Percentiles rank a stretch among this genome's conserved stretches.
phyloP scores from a whole-genome alignment of 139 green algal species.

The Coelastrella sp. region DNA sequence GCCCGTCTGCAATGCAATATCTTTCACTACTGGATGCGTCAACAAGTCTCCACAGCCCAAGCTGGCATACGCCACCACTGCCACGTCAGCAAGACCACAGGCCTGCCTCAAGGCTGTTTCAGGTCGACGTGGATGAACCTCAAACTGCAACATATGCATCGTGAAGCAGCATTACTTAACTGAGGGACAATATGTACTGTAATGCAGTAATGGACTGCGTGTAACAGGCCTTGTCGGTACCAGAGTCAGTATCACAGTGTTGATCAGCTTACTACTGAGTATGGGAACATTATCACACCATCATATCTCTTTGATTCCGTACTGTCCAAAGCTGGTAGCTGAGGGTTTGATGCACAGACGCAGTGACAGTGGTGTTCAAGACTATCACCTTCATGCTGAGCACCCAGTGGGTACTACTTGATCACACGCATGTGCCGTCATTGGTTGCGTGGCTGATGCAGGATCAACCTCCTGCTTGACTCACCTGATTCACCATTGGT shows the following conservation, averaged over 20 bases:
- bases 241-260: too few species aligned
- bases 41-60: conserved; percentile 67
- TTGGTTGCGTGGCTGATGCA: background rate
- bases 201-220: background rate
- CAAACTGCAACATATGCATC: conserved; percentile 42
- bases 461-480: background rate
- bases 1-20: conserved; percentile 41
- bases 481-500: conserved; percentile 70
- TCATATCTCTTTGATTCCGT: too few species aligned
- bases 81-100: conserved; percentile 41
- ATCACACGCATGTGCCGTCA: background rate
- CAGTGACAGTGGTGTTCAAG: too few species aligned
- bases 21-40: conserved; percentile 49
- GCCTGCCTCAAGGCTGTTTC: conserved; percentile 32
- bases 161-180: background rate
- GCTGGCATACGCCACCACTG: conserved; percentile 64
- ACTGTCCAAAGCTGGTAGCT: too few species aligned
- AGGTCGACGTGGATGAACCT: conserved; percentile 58
- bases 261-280: too few species aligned
- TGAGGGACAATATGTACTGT: background rate
- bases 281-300: too few species aligned
- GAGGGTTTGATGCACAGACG: too few species aligned
- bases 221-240: too few species aligned
- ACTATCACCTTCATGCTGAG: background rate
- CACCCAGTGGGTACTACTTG: background rate